Base-by-base conservation (phyloP, 2,329 filamentous ascomycete genomes). In the Boeremia exigua region DNA sequence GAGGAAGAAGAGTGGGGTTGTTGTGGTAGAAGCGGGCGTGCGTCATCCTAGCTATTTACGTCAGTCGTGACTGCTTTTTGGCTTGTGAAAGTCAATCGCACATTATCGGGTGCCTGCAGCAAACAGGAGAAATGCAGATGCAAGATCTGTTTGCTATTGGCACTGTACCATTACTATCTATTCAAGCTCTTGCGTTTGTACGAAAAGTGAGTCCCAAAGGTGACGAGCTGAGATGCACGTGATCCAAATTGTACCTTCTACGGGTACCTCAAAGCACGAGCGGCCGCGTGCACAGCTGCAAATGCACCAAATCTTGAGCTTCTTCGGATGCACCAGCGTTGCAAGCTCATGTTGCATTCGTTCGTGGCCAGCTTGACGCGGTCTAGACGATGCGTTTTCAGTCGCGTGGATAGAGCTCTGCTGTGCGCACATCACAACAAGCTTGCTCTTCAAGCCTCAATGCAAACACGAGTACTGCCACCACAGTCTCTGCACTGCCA, bases 41-140 rank as follows among this genome's bases (percentile, higher is more conserved):
- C 69, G 69, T 72, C 67, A 68, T 72, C 61, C 67, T 70, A 69
- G 70, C 54, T 34, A 25, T 38, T 69, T 71, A 70, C 66, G 69
- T 72, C 68, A 70, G 44, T 48, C 54, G 11, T 11, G 34, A 17
- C 15, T 37, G 34, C 34, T 9, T 15, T 37, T 19, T 37, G 19
- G 34, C 34, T 37, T 37, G 34, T 37, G 34, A 37, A 37, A 37
- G 34, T 4, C 8, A 8, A 23, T n/a, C 23, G 54, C 66, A 69
- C 68, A 56, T 70, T 27, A 39, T 39, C 36, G 38, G 27, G 25
- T 32, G 30, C 42, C 42, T 56, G 48, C 54, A 55, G 39, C 33
- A 54, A 45, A 53, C 36, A 46, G 47, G 46, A 38, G 23, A 39
- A 10, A 17, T 46, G 29, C 30, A 38, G n/a, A 3, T 15, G 8